Evolutionary conservation across 1,284 basidiomycete species (phyloP).

Genomic region (Apiotrichum gracile): DNA sequence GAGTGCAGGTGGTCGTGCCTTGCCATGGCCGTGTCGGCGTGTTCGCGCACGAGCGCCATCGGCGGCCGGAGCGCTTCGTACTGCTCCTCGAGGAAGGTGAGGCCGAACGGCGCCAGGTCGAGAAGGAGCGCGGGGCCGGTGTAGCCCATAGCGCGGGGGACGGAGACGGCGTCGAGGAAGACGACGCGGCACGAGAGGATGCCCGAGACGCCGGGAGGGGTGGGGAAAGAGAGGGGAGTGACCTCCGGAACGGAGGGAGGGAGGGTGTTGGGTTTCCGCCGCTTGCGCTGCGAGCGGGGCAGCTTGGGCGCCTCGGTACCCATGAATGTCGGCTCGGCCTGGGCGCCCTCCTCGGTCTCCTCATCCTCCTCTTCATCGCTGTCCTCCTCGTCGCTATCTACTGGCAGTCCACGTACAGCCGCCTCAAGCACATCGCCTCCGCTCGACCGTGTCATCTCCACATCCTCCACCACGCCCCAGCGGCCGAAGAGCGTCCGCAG

Average conservation of each 20-base stretch:
- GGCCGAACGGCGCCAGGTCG: slow-evolving; percentile 52
- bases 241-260: slow-evolving; percentile 53
- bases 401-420: slow-evolving; percentile 26
- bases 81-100: slow-evolving; percentile 61
- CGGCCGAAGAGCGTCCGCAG: slow-evolving; percentile 64
- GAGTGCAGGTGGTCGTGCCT: slow-evolving; percentile 66
- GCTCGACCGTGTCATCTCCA: slow-evolving; percentile 52
- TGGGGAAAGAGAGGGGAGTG: slow-evolving; percentile 28
- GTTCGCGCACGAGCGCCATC: slow-evolving; percentile 61
- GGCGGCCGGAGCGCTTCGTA: slow-evolving; percentile 65
- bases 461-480: slow-evolving; percentile 68
- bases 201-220: slow-evolving; percentile 26
- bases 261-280: slow-evolving; percentile 51
- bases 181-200: slow-evolving; percentile 61
- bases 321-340: slow-evolving; percentile 49
- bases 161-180: slow-evolving; percentile 65
- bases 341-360: slow-evolving; percentile 41
- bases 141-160: slow-evolving; percentile 56
- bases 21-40: slow-evolving; percentile 69
- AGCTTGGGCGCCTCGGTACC: slow-evolving; percentile 47
- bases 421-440: slow-evolving; percentile 32
- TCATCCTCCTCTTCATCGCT: slow-evolving; percentile 44
- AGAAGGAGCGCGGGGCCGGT: slow-evolving; percentile 20
- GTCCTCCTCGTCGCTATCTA: slow-evolving; percentile 35
- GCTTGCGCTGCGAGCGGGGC: slow-evolving; percentile 14